phyloP scores from a whole-genome alignment of 176 grass and related monocot genomes.

The barley (Hordeum vulgare) region MorexV3_pseudomolecules_assembly NC_058521.1:570664032-570664531 shows the following conservation, averaged over 20 bases:
- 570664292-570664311: background rate
- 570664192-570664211: slow-evolving; percentile 29
- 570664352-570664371: background rate
- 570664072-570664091: slow-evolving; percentile 20
- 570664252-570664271: background rate
- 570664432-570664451: background rate
- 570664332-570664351: background rate
- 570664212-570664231: background rate
- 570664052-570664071: background rate
- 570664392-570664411: background rate
- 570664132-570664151: slow-evolving; percentile 25
- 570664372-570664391: background rate
- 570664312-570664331: background rate
- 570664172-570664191: background rate
- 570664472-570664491: background rate
- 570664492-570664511: background rate
- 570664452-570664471: background rate
- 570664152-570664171: slow-evolving; percentile 23
- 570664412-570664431: background rate
- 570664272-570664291: background rate
- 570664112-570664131: background rate
- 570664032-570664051: slow-evolving; percentile 36
- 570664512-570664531: background rate
- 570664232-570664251: background rate
- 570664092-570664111: background rate